These are phyloP conservation scores for Tilletia caries DNA, from an alignment of 1,284 basidiomycete genomes.

Conservation along the genomic window DNA sequence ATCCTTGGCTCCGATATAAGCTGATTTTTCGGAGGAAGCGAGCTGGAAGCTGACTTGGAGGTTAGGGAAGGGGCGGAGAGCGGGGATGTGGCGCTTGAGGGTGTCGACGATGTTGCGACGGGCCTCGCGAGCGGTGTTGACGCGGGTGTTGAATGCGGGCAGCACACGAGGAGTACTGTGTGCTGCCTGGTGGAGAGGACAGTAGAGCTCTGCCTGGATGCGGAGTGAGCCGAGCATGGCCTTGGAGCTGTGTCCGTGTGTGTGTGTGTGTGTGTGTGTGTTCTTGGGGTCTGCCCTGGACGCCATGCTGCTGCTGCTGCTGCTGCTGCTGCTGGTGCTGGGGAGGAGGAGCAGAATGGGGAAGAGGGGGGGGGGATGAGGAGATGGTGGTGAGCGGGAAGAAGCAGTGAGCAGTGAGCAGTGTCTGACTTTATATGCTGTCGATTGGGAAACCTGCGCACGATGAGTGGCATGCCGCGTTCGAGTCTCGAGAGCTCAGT, in stretches of 20 bases:
- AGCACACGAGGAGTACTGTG: not conserved
- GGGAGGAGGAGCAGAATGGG: not conserved
- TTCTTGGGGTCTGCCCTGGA: not conserved
- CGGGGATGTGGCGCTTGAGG: constrained; percentile 6
- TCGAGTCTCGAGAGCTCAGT: too few relatives aligned
- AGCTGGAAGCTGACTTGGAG: not conserved
- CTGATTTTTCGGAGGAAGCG: too few relatives aligned
- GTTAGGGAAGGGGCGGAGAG: not conserved
- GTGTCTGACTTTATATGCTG: too few relatives aligned
- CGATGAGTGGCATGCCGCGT: too few relatives aligned
- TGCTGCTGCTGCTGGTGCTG: not conserved
- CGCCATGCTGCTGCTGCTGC: not conserved
- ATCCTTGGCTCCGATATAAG: not conserved
- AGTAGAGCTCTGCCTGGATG: not conserved
- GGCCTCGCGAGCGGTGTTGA: not conserved
- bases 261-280: not conserved
- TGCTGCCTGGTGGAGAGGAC: not conserved
- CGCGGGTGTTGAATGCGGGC: constrained; percentile 3
- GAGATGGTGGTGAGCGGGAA: too few relatives aligned
- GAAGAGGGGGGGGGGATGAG: too few relatives aligned
- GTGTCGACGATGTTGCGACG: constrained; percentile 3
- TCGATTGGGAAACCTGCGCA: too few relatives aligned
- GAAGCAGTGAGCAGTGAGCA: too few relatives aligned
- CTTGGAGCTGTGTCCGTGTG: not conserved
- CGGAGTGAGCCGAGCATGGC: not conserved